Evolutionary conservation across 2,329 filamentous ascomycete genomes (phyloP).

Genomic region (Fusarium siculi): DNA sequence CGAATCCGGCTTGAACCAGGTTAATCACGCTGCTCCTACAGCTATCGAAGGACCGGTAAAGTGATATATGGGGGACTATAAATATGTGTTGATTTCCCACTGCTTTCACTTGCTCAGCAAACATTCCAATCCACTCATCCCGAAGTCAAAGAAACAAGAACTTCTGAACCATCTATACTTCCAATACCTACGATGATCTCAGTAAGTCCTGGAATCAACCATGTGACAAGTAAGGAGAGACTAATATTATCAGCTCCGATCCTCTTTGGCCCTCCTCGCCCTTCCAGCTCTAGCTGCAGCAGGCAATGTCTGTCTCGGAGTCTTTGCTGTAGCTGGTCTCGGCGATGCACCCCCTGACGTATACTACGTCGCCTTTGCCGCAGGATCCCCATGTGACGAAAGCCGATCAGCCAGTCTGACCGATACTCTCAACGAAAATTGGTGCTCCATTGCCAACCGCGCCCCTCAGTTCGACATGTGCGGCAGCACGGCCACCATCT

Average conservation of each 20-base stretch:
- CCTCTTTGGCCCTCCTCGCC: rapidly evolving
- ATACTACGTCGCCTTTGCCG: neutral
- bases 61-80: rapidly evolving
- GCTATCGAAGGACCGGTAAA: rapidly evolving
- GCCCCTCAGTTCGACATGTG: neutral
- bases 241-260: neutral
- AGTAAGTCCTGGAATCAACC: neutral
- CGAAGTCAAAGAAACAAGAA: neutral
- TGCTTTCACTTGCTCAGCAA: rapidly evolving
- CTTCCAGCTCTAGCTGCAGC: neutral
- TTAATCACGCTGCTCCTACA: rapidly evolving
- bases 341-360: neutral
- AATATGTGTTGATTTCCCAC: rapidly evolving
- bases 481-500: neutral
- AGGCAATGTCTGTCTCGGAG: neutral
- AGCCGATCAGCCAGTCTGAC: neutral
- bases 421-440: neutral
- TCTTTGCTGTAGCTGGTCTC: neutral
- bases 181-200: rapidly evolving
- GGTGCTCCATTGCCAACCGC: neutral
- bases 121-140: rapidly evolving
- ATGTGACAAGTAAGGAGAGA: rapidly evolving
- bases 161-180: neutral
- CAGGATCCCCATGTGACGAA: neutral
- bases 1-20: neutral